These are phyloP conservation scores for Secale cereale DNA, from an alignment of 176 grass and related monocot genomes.

Conservation along the genomic window DNA sequence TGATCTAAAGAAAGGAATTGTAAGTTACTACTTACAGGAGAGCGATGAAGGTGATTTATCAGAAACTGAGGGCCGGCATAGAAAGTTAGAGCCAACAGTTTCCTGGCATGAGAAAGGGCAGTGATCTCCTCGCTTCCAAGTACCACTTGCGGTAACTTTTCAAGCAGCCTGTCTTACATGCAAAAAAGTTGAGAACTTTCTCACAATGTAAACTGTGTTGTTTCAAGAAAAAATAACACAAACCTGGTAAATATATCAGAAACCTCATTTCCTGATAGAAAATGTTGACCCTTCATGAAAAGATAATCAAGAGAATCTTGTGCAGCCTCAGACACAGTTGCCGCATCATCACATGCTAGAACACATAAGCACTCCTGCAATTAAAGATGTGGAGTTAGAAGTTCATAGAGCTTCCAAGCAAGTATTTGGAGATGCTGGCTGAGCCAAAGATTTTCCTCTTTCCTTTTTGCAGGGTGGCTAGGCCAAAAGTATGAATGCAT, in stretches of 20 bases:
- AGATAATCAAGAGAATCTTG: conserved; percentile 67
- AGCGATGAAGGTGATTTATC: conserved; percentile 66
- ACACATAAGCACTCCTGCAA: conserved; percentile 88
- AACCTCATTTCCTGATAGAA: conserved; percentile 72
- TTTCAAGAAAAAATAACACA: conserved; percentile 30
- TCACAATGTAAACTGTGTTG: conserved; percentile 26
- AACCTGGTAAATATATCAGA: conserved; percentile 90
- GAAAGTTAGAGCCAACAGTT: conserved; percentile 76
- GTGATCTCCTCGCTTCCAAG: conserved; percentile 77
- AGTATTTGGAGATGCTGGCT: neutral
- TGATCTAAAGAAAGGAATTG: conserved; percentile 21
- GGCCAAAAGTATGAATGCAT: neutral
- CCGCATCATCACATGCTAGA: conserved; percentile 66
- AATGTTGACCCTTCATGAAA: conserved; percentile 49
- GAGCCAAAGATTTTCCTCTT: neutral
- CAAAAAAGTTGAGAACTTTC: conserved; percentile 36
- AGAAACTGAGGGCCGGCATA: conserved; percentile 84
- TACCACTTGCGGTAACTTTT: conserved; percentile 69
- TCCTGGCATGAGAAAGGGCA: conserved; percentile 80
- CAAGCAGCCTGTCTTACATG: conserved; percentile 58
- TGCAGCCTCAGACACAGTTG: conserved; percentile 67
- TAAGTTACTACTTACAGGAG: conserved; percentile 61
- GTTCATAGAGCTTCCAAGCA: conserved; percentile 14
- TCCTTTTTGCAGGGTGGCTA: neutral
- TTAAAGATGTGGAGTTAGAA: conserved; percentile 37